Evolutionary conservation across 106 monocot species (phyloP).

Genomic region (Allium cepa): DNA sequence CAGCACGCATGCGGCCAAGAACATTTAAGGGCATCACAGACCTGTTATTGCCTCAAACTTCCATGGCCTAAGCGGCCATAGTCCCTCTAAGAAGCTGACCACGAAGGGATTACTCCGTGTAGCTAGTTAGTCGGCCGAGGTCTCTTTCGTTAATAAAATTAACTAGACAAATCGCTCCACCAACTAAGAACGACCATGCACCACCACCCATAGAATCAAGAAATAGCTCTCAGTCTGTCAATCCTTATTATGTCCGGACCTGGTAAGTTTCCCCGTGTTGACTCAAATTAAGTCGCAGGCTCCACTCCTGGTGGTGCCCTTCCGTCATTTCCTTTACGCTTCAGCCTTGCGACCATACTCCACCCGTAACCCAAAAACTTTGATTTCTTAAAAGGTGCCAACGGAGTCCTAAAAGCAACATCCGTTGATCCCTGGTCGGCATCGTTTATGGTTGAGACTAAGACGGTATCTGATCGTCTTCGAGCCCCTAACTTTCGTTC

Average conservation of each 20-base stretch:
- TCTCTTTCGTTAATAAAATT: constrained; percentile 31
- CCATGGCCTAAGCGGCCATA: constrained; percentile 77
- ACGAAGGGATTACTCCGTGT: constrained; percentile 24
- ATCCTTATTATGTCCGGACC: constrained; percentile 14
- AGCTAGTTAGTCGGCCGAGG: constrained; percentile 13
- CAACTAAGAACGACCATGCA: constrained; percentile 76
- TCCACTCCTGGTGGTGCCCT: constrained; percentile 8
- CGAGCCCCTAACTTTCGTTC: constrained; percentile 90
- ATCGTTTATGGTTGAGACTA: constrained; percentile 87
- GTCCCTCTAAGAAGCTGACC: constrained; percentile 86
- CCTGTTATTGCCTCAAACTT: constrained; percentile 93
- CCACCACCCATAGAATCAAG: constrained; percentile 83
- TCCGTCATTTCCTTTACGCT: neutral
- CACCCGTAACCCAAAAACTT: constrained; percentile 18
- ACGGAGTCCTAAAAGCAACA: constrained; percentile 39
- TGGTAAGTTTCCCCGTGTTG: constrained; percentile 12
- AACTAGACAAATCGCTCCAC: constrained; percentile 37
- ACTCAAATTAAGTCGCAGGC: constrained; percentile 11
- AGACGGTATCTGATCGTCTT: constrained; percentile 89
- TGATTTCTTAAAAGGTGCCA: constrained; percentile 25
- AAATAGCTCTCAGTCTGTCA: constrained; percentile 43
- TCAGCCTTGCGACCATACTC: constrained; percentile 10
- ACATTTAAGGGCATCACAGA: constrained; percentile 97
- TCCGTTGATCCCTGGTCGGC: constrained; percentile 24
- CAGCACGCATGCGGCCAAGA: constrained; percentile 81